Base-by-base conservation (phyloP, 2,329 filamentous ascomycete species). In the Sclerotiophoma versabilis region DNA sequence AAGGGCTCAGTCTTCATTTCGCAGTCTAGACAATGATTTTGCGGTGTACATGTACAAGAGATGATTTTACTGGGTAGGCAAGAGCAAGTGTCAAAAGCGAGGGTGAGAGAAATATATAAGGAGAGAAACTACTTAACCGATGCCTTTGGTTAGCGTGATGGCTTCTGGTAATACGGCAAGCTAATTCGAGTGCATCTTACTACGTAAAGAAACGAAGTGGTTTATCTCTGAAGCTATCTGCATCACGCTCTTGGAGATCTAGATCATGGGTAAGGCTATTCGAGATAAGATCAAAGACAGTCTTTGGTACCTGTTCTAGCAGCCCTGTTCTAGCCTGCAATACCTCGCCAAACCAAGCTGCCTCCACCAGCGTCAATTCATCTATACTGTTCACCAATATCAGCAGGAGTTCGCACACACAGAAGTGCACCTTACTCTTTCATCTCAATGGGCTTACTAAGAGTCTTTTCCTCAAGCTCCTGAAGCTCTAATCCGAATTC, bases 391-490 rank as follows among this genome's bases (percentile, higher is more conserved):
- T 46, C 8, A 23, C 22, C 41, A 30, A 1, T 20, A 33, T 51
- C 12, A 57, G 36, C 22, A 17, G 17, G 20, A 33, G 0, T 41
- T 14, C 2, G 11, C 17, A 5, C n/a, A 26, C 27, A 36, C n/a
- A 20, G 25, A 42, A 37, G 14, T 47, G 0, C 5, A 9, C 41
- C 56, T 36, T 58, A 58, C 56, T 58, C 51, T 58, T 49, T 58
- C 2, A 52, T n/a, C 19, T 49, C 0, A 26, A 58, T 55, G 2
- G 56, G 43, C 15, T 47, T 58, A 20, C 38, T 52, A 34, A 58
- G 51, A 44, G 14, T 37, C 33, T 37, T 37, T 37, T 37, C 7
- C 33, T 37, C 11, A 22, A 17, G 20, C 33, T 37, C 33, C 20
- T 37, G 6, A 22, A 37, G 33, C 20, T 37, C 11, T 10, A 37